Evolutionary conservation across 306 rosid species (phyloP), one percentile per base, ranked within the genome.

Genomic region (Sechiopsis laciniata): DNA sequence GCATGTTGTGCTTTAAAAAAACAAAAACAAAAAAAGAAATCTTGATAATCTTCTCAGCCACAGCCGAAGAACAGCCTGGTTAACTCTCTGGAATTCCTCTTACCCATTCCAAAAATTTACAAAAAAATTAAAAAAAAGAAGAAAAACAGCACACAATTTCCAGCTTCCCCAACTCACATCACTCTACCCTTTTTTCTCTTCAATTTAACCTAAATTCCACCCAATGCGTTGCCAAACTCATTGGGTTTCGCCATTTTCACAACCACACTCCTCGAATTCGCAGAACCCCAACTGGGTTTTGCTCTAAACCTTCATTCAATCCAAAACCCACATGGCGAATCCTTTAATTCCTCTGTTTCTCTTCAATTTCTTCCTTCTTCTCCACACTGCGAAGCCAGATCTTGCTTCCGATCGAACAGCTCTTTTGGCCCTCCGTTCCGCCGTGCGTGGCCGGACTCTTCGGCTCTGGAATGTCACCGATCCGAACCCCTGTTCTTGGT

Each of bases 331-430:
- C 24, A 37, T 17, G 62, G 35, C n/a, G 8, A 62, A 2, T 53
- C 73, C 3, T 52, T 15, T 37, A 19, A 61, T 80, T 17, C 22
- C 58, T 20, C 21, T 81, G 16, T 69, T 64, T 0, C 10, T 76
- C 5, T 2, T 74, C 19, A 17, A 19, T n/a, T 32, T 79, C 29
- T 50, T 72, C 6, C 6, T 66, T 9, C 46, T 82, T 15, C 63
- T 82, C 4, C 78, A 78, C 19, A 17, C 32, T 16, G 88, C 62
- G 0, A 72, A 35, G 10, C 83, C 85, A 67, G 83, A 84, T 84
- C 88, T 84, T 80, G 73, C 15, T 71, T 82, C 88, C 20, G 88
- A 84, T 55, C 72, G 78, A 64, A 68, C 78, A 6, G 88, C 88
- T 37, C 78, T 84, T 3, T 74, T 84, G 4, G 72, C 83, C n/a